Percentiles rank a stretch among this genome's conserved stretches.
Evolutionary conservation across 2,329 filamentous ascomycete species (phyloP).

Genomic region (Stemphylium vesicarium): DNA sequence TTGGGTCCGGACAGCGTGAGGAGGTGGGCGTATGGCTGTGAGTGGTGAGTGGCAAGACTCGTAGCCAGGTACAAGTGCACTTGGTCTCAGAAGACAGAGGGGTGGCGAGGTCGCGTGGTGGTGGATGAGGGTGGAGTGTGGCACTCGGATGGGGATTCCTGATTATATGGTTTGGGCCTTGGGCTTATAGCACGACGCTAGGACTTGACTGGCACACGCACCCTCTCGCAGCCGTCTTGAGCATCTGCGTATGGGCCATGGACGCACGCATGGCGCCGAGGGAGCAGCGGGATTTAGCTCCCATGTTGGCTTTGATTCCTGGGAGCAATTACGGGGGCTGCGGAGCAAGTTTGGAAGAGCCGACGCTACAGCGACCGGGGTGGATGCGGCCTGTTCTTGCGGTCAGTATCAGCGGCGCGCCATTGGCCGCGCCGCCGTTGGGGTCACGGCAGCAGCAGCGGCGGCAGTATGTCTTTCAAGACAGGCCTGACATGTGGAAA

Average conservation of each 20-base stretch:
- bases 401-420: constrained; percentile 19
- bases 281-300: constrained; percentile 33
- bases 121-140: constrained; percentile 15
- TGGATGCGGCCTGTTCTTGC: constrained; percentile 18
- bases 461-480: background rate
- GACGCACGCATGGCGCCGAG: constrained; percentile 20
- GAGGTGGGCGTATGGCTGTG: constrained; percentile 26
- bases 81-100: constrained; percentile 26
- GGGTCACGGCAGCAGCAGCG: background rate
- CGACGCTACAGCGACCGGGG: constrained; percentile 19
- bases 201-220: constrained; percentile 10
- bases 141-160: constrained; percentile 12
- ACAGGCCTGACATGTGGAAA: constrained; percentile 7
- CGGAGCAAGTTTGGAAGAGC: constrained; percentile 20
- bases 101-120: constrained; percentile 32
- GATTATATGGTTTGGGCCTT: constrained; percentile 24
- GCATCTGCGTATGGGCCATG: constrained; percentile 5
- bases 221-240: background rate
- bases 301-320: constrained; percentile 13
- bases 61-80: constrained; percentile 21
- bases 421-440: constrained; percentile 19
- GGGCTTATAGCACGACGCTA: constrained; percentile 15
- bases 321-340: constrained; percentile 28
- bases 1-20: constrained; percentile 23
- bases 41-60: constrained; percentile 30